Evolutionary conservation across 306 rosid species (phyloP).

Genomic region (Ammopiptanthus mongolicus): DNA sequence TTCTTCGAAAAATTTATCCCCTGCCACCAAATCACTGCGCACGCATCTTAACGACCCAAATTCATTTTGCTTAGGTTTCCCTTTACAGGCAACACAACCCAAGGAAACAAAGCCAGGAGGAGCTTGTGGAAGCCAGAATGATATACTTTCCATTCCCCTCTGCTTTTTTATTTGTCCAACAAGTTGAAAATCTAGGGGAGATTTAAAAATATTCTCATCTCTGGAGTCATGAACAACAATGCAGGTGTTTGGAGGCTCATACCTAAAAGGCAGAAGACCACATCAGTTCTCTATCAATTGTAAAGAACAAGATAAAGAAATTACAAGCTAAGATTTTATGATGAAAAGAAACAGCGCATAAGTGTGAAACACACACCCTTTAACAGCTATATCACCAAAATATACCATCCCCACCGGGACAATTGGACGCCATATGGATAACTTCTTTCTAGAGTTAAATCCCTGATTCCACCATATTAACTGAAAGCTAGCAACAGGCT

Average conservation of each 20-base stretch:
- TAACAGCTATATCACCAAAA: slow-evolving; percentile 86
- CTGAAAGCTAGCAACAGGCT: slow-evolving; percentile 79
- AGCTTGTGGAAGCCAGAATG: slow-evolving; percentile 96
- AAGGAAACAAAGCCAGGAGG: slow-evolving; percentile 91
- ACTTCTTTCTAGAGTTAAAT: slow-evolving; percentile 56
- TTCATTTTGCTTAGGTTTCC: slow-evolving; percentile 67
- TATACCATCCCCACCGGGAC: slow-evolving; percentile 77
- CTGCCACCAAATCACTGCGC: slow-evolving; percentile 82
- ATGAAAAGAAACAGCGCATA: slow-evolving; percentile 5
- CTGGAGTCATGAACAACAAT: slow-evolving; percentile 69
- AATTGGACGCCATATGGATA: slow-evolving; percentile 94
- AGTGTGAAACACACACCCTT: slow-evolving; percentile 47
- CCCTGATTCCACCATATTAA: slow-evolving; percentile 95
- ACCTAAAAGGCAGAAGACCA: slow-evolving; percentile 44
- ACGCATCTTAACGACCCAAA: slow-evolving; percentile 73
- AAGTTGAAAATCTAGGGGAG: slow-evolving; percentile 76
- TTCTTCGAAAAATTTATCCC: slow-evolving; percentile 82
- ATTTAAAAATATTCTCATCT: slow-evolving; percentile 60
- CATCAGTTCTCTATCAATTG: slow-evolving; percentile 5
- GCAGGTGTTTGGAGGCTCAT: slow-evolving; percentile 87
- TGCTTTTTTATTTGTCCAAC: slow-evolving; percentile 86
- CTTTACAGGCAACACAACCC: slow-evolving; percentile 84
- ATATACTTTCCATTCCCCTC: slow-evolving; percentile 71
- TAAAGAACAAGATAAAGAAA: slow-evolving; percentile 10
- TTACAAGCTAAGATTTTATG: background rate